Conservation (phyloP, 2,329 filamentous ascomycete species). For the Claviceps arundinis region DNA sequence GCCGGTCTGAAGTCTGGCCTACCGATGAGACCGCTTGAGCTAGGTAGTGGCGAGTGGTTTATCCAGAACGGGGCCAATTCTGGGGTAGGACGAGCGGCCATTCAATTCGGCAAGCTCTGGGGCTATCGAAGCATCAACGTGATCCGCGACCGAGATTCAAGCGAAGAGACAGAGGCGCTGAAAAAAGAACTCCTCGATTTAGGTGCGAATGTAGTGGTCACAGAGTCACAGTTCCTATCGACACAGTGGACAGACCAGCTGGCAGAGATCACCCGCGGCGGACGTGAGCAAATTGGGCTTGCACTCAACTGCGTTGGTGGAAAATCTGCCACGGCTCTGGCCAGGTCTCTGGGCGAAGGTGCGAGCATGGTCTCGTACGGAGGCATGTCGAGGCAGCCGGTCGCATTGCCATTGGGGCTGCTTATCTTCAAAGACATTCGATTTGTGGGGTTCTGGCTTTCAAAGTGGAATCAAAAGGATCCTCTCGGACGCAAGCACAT, state of each 20-base stretch:
- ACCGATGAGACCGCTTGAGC: conserved; percentile 30
- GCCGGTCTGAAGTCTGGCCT: conserved; percentile 31
- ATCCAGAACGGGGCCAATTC: conserved; percentile 95
- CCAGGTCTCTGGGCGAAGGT: conserved; percentile 55
- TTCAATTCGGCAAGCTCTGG: conserved; percentile 78
- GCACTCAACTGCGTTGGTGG: conserved; percentile 92
- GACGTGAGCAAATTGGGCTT: conserved; percentile 58
- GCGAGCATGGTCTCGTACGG: conserved; percentile 85
- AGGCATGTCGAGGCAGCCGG: conserved; percentile 82
- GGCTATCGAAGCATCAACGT: conserved; percentile 85
- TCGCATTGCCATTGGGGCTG: conserved; percentile 66
- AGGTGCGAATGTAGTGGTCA: conserved; percentile 44
- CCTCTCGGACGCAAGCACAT: conserved; percentile 62
- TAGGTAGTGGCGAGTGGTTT: conserved; percentile 65
- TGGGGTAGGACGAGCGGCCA: conserved; percentile 80
- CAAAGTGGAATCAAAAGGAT: conserved; percentile 70
- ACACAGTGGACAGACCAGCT: conserved; percentile 49
- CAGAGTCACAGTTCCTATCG: conserved; percentile 39
- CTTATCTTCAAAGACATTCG: conserved; percentile 88
- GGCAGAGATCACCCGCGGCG: conserved; percentile 55
- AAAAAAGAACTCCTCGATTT: conserved; percentile 38
- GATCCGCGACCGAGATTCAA: conserved; percentile 56
- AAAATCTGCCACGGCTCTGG: conserved; percentile 64
- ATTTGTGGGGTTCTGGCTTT: conserved; percentile 93
- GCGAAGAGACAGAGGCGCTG: conserved; percentile 49